phyloP scores from a whole-genome alignment of 108 stramenopile genomes.

The Poteriospumella lacustris region DNA sequence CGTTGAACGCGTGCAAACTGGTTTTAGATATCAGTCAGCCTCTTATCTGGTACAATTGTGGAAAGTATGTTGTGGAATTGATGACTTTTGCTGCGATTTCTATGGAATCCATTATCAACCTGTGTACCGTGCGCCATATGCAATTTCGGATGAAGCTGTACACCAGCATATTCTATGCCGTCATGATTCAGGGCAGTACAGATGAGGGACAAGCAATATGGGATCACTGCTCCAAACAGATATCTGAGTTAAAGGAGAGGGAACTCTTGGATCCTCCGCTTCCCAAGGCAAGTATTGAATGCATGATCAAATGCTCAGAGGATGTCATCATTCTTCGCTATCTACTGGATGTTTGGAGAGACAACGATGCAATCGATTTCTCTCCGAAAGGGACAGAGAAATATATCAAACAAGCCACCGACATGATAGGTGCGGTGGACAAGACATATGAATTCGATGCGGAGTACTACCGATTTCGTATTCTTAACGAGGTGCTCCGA shows the following conservation, averaged over 20 bases:
- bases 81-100: neutral
- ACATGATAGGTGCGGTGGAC: no score
- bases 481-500: neutral
- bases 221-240: neutral
- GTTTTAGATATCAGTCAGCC: conserved; percentile 2
- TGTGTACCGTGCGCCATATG: conserved; percentile 24
- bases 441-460: no score
- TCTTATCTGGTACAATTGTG: neutral
- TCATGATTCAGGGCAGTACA: neutral
- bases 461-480: no score
- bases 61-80: conserved; percentile 13
- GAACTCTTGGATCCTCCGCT: conserved; percentile 28
- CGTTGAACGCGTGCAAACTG: conserved; percentile 1
- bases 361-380: conserved; percentile 1
- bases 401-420: no score
- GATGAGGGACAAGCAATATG: neutral
- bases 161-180: neutral
- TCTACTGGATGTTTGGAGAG: neutral
- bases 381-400: neutral
- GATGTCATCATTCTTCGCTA: neutral
- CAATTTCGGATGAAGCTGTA: neutral
- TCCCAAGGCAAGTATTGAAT: neutral
- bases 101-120: conserved; percentile 24
- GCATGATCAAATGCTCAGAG: neutral
- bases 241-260: conserved; percentile 4